Conservation (phyloP, 2,329 filamentous ascomycete genomes). For the Aspergillus aculeatus region DNA sequence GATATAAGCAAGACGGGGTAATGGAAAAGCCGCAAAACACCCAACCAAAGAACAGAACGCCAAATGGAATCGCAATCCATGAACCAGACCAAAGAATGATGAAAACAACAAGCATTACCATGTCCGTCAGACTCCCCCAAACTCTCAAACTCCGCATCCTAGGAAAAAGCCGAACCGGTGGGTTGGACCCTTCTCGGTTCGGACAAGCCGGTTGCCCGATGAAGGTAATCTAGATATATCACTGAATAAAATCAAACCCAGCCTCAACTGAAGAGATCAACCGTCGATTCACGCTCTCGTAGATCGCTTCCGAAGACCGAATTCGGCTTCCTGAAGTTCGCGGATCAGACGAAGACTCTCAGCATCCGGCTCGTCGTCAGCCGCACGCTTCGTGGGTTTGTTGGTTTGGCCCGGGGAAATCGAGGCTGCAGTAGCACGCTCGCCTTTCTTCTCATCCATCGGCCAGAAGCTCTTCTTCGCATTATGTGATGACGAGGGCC, state of each 20-base stretch:
- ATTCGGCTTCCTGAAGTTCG: conserved; percentile 48
- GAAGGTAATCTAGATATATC: conserved; percentile 15
- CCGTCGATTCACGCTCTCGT: conserved; percentile 16
- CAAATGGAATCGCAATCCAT: background rate
- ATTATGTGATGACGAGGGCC: conserved; percentile 38
- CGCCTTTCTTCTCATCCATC: conserved; percentile 39
- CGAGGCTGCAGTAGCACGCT: conserved; percentile 24
- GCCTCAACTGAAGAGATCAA: background rate
- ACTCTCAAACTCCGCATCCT: conserved; percentile 20
- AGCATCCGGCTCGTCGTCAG: conserved; percentile 38
- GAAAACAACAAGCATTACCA: conserved; percentile 12
- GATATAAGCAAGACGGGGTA: background rate
- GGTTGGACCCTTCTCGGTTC: conserved; percentile 4
- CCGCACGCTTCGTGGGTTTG: conserved; percentile 28
- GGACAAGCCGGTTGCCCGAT: conserved; percentile 14
- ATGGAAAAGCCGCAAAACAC: background rate
- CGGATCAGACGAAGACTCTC: conserved; percentile 47
- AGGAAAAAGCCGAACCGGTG: conserved; percentile 11
- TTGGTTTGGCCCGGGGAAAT: conserved; percentile 29
- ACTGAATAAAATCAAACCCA: conserved; percentile 11
- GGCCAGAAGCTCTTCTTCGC: conserved; percentile 38
- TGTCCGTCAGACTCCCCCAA: conserved; percentile 16
- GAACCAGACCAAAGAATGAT: conserved; percentile 4
- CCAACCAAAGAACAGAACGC: conserved; percentile 1
- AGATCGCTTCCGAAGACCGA: conserved; percentile 41